phyloP scores from a whole-genome alignment of 108 stramenopile species.

The Phaeodactylum tricornutum region DNA sequence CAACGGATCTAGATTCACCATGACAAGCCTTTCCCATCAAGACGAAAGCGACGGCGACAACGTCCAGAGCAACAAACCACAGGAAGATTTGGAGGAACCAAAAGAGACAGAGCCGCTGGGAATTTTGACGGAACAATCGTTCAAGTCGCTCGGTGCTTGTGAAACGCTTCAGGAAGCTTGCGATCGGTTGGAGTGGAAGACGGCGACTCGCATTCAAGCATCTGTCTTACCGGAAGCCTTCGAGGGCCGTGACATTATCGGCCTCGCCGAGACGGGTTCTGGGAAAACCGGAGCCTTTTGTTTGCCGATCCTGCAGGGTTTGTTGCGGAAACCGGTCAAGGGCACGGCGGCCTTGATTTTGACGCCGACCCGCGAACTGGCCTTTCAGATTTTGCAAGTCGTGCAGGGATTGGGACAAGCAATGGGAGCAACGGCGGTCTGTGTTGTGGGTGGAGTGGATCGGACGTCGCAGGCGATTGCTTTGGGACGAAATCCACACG shows the following conservation, averaged over 20 bases:
- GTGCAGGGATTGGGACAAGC: constrained; percentile 82
- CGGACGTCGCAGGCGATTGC: constrained; percentile 90
- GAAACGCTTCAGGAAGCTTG: constrained; percentile 76
- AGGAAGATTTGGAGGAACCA: no score
- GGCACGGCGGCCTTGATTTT: constrained; percentile 84
- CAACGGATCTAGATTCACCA: no score
- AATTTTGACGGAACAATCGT: constrained; percentile 57
- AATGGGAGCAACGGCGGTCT: constrained; percentile 87
- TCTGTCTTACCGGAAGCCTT: constrained; percentile 85
- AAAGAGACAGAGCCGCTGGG: no score
- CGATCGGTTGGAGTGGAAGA: constrained; percentile 82
- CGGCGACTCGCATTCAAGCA: constrained; percentile 89
- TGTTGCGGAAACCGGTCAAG: constrained; percentile 63
- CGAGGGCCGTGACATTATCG: constrained; percentile 13
- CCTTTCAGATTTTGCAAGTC: constrained; percentile 98
- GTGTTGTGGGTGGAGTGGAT: constrained; percentile 97
- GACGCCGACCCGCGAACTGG: constrained; percentile 98
- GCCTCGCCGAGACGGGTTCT: constrained; percentile 84
- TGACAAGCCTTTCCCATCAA: no score
- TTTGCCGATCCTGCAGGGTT: constrained; percentile 83
- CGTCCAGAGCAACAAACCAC: no score
- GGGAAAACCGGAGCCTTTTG: constrained; percentile 95
- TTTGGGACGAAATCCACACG: constrained; percentile 93
- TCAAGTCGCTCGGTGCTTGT: constrained; percentile 74
- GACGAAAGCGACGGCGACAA: no score